These are phyloP conservation scores for Thoreauomyces humboldtii DNA, from an alignment of 192 early-diverging fungal genomes.

Conservation along the genomic window DNA sequence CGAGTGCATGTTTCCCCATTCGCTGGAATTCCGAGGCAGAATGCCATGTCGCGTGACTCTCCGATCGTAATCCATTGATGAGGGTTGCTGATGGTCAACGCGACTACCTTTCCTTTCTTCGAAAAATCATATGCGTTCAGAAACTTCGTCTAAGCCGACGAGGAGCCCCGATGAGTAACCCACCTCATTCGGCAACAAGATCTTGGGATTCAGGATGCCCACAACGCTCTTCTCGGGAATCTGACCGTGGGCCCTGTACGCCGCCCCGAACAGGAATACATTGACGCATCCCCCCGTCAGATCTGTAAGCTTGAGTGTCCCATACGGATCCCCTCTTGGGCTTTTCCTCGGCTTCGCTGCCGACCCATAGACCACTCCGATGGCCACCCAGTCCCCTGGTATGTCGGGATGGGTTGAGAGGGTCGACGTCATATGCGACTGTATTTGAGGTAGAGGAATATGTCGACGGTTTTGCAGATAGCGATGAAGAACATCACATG, in stretches of 20 bases:
- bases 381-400: slow-evolving; percentile 37
- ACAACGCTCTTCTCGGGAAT: slow-evolving; percentile 31
- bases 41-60: slow-evolving; percentile 20
- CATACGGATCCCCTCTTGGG: slow-evolving; percentile 30
- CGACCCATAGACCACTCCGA: slow-evolving; percentile 33
- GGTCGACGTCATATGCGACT: slow-evolving; percentile 8
- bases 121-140: too few species aligned
- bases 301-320: slow-evolving; percentile 33
- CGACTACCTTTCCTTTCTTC: slow-evolving; percentile 29
- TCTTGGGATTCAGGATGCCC: slow-evolving; percentile 36
- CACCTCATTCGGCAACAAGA: slow-evolving; percentile 36
- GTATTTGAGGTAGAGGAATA: slow-evolving; percentile 4
- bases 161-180: not conserved
- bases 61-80: slow-evolving; percentile 43
- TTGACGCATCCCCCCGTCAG: slow-evolving; percentile 28
- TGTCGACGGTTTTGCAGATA: slow-evolving; percentile 1
- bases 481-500: not conserved
- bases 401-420: too few species aligned
- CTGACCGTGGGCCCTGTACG: slow-evolving; percentile 12
- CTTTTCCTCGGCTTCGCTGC: slow-evolving; percentile 14
- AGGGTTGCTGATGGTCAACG: slow-evolving; percentile 29
- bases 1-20: slow-evolving; percentile 4
- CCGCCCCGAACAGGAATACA: slow-evolving; percentile 33
- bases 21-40: slow-evolving; percentile 23
- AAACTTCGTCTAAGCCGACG: not conserved